Evolutionary conservation across 768 basidiomycete genomes (phyloP), one percentile per base, ranked within the genome.

Genomic region (Daedaleopsis nitida): DNA sequence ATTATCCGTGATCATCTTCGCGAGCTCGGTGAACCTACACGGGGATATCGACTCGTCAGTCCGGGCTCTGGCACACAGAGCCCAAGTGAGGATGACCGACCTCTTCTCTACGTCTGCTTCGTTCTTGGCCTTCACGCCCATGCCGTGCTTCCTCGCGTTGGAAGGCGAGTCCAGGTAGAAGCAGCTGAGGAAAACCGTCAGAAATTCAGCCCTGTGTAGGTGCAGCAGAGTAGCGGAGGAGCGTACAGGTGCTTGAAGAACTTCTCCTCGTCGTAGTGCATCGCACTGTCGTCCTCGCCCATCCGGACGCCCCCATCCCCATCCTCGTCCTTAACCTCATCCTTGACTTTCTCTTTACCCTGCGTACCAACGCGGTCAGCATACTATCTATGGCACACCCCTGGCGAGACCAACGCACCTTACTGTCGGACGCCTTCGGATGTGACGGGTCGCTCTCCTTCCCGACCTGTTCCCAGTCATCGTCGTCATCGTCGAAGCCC

Each of bases 161-260:
- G 79, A 79, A 0, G 87, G 82, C 2, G 91, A 84, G 72, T 98
- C 96, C 39, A 98, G 79, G 74, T 97, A 98, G 74, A 96, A 96
- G 66, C 85, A 86, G 63, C 93, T 95, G 56, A 5, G 45, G 27
- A 1, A 52, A 56, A 54, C 38, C 61, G 37, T 27, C 45, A 19
- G 45, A 3, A n/a, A 47, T 12, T 21, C 21, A 47, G 52, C 27
- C 4, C 27, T 32, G 27, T 32, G 55, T 39, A 39, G 60, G 27
- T 32, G 55, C 39, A 39, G 60, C 56, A 43, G 60, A n/a, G 16
- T 56, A 14, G 38, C 23, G 17, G 43, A n/a, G 21, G 21, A 27
- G 21, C 88, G 60, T 63, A 93, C 90, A 96, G 73, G 75, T 97
- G 92, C 66, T 73, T 86, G 76, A 97, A 96, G 55, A 96, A 92